Evolutionary conservation across 441 rosid genomes (phyloP).

Genomic region (Biscutella laevigata): DNA sequence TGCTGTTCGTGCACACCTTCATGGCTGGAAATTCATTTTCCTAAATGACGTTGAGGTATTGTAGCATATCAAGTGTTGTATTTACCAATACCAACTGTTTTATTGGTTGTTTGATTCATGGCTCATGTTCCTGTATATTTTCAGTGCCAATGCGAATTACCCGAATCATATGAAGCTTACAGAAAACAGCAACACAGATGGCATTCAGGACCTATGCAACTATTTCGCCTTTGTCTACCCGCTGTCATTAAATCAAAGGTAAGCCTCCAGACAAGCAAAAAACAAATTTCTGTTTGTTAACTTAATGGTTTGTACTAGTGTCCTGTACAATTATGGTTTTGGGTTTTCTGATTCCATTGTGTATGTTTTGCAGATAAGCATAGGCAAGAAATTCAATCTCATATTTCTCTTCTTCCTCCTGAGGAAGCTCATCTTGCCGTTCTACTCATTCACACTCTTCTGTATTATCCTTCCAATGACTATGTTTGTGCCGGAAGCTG

Average conservation of each 20-base stretch:
- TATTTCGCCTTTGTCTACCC: slow-evolving; percentile 78
- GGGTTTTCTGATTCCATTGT: background rate
- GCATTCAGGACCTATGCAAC: slow-evolving; percentile 98
- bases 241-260: slow-evolving; percentile 68
- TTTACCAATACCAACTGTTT: background rate
- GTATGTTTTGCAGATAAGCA: slow-evolving; percentile 51
- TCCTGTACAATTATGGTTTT: background rate
- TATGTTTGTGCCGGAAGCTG: slow-evolving; percentile 87
- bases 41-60: slow-evolving; percentile 81
- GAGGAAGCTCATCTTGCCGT: slow-evolving; percentile 81
- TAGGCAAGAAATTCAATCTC: slow-evolving; percentile 76
- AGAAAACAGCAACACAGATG: slow-evolving; percentile 91
- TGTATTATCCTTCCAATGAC: slow-evolving; percentile 93
- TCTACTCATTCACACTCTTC: slow-evolving; percentile 91
- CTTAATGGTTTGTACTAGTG: too few species aligned
- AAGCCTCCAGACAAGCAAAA: background rate
- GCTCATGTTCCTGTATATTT: slow-evolving; percentile 4
- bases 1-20: slow-evolving; percentile 92
- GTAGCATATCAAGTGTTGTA: background rate
- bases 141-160: slow-evolving; percentile 91
- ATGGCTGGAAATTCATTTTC: slow-evolving; percentile 82
- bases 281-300: background rate
- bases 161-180: slow-evolving; percentile 93
- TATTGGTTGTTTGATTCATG: background rate
- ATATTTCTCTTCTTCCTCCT: slow-evolving; percentile 86